phyloP scores from a whole-genome alignment of 2,329 filamentous ascomycete genomes.

The Fusarium camptoceras region DNA sequence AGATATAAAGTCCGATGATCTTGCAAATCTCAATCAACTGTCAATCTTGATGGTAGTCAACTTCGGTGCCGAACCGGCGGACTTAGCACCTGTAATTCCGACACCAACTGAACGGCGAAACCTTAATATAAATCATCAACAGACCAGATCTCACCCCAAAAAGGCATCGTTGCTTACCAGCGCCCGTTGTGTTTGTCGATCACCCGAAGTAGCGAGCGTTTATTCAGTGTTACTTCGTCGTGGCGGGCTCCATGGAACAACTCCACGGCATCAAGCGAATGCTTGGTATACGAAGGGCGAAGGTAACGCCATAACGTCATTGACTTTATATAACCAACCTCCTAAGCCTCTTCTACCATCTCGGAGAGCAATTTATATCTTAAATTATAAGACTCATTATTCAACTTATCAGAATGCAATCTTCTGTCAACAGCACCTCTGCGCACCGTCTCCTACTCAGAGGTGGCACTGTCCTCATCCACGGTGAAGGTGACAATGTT shows the following conservation, averaged over 20 bases:
- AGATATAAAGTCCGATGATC: neutral
- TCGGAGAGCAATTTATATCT: fast-evolving
- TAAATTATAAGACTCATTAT: neutral
- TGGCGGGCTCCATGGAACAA: neutral
- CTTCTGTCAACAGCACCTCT: neutral
- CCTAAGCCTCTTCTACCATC: fast-evolving
- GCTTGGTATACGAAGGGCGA: neutral
- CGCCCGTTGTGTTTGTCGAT: neutral
- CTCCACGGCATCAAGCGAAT: neutral
- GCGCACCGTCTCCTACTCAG: neutral
- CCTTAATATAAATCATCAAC: neutral
- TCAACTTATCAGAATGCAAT: neutral
- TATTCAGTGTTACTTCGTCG: neutral
- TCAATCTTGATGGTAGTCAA: neutral
- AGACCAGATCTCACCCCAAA: neutral
- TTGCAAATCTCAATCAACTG: fast-evolving
- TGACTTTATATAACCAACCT: neutral
- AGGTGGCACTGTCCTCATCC: conserved; percentile 31
- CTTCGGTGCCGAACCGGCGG: neutral
- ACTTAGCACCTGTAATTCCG: neutral
- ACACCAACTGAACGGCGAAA: neutral
- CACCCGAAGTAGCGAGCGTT: neutral
- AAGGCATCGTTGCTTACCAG: neutral
- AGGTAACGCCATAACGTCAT: neutral
- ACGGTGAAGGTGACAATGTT: conserved; percentile 8